phyloP scores from a whole-genome alignment of 345 rosid genomes.

The Citrus mangshanensis region DNA sequence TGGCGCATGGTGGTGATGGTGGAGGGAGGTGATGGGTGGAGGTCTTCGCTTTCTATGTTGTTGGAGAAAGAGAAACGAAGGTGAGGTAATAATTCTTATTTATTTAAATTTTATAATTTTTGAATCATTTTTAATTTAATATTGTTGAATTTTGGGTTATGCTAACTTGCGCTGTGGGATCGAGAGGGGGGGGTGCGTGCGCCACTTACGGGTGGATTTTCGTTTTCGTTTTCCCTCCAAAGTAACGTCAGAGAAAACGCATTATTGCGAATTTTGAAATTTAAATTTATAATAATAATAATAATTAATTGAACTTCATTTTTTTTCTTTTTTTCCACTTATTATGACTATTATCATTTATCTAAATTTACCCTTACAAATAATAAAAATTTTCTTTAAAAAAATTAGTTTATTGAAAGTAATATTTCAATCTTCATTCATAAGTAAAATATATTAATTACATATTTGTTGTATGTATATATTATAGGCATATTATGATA shows the following conservation, averaged over 20 bases:
- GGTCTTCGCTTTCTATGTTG: not conserved
- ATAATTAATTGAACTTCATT: too few species aligned
- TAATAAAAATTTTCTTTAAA: too few species aligned
- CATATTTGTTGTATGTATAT: too few species aligned
- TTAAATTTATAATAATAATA: not conserved
- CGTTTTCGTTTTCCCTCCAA: constrained; percentile 13
- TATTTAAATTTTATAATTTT: not conserved
- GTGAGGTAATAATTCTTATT: constrained; percentile 21
- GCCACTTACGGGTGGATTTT: not conserved
- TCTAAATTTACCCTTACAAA: too few species aligned
- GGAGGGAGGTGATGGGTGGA: not conserved
- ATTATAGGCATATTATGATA: too few species aligned
- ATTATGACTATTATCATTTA: too few species aligned
- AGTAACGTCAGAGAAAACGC: not conserved
- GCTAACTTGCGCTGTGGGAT: not conserved
- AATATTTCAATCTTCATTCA: too few species aligned
- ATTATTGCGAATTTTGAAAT: not conserved
- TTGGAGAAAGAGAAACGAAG: constrained; percentile 7
- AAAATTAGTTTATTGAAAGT: too few species aligned
- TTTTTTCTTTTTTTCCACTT: too few species aligned
- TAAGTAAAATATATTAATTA: too few species aligned
- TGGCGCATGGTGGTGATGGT: constrained; percentile 15
- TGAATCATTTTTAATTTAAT: not conserved
- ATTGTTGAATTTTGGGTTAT: not conserved
- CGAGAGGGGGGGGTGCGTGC: not conserved